Evolutionary conservation across 768 basidiomycete species (phyloP), one percentile per base, ranked within the genome.

Genomic region (Collybiopsis confluens): DNA sequence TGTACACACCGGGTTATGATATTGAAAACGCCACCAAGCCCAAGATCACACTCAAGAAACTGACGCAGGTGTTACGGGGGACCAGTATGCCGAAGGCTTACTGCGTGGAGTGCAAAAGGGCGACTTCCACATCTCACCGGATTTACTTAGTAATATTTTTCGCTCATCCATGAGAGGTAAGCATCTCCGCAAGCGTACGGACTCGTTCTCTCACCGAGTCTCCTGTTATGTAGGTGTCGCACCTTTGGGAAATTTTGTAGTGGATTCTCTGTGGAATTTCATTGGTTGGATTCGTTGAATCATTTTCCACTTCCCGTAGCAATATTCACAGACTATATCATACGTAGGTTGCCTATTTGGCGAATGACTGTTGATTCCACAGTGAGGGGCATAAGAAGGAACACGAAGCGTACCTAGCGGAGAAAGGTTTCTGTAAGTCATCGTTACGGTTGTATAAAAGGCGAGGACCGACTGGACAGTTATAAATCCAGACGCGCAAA

Each of bases 1-100:
- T 97, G 73, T 79, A 73, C 58, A 83, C 82, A 0, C 86, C 90
- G 0, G 91, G 92, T 0, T 88, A 74, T 56, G 83, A 86, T 16
- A 37, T 45, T 6, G 56, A 56, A 27, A 53, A 36, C 65, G 78
- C 76, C 61, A 78, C 75, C 7, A 96, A 96, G 61, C 94, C 92
- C 0, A 74, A 73, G 26, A 77, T 96, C n/a, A 83, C 83, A 9
- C 76, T 76, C 49, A 82, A 85, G 86, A 80, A 38, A 80, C 80
- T 2, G 18, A 30, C 28, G 40, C 38, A 21, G 13, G 15, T 4
- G 37, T 43, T 15, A 37, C 24, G 6, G 21, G 24, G 3, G 45
- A 48, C n/a, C 20, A 9, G 42, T 40, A 40, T 8, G 38, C 51
- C 16, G 33, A 50, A 7, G 35, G 45, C 2, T 30, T 46, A 36